These are phyloP conservation scores for Saxispiralis lemnorum DNA, from an alignment of 495 filamentous ascomycete species.

Conservation along the genomic window DNA sequence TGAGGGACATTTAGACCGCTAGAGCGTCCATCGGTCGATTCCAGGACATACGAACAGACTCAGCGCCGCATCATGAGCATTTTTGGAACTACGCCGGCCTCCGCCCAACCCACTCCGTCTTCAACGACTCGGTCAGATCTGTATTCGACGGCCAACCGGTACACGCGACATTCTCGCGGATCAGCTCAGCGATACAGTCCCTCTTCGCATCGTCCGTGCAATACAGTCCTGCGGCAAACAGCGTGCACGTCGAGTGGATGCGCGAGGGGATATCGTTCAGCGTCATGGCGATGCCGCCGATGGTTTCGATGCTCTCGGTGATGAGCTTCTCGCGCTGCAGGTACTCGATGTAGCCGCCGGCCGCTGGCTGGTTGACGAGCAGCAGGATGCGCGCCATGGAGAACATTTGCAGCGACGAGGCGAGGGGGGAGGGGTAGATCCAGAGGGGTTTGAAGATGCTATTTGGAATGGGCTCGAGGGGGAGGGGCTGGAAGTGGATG, in stretches of 20 bases:
- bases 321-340: slow-evolving; percentile 10
- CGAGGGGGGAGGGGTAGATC: slow-evolving; percentile 19
- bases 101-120: slow-evolving; percentile 9
- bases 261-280: slow-evolving; percentile 11
- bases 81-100: no score
- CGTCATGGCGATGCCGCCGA: slow-evolving; percentile 19
- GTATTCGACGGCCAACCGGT: slow-evolving; percentile 19
- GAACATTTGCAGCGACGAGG: slow-evolving; percentile 13
- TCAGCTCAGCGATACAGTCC: slow-evolving; percentile 13
- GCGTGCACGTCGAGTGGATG: slow-evolving; percentile 14
- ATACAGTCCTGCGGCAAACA: slow-evolving; percentile 19
- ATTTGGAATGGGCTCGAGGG: background rate
- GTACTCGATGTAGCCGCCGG: slow-evolving; percentile 16
- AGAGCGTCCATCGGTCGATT: no score
- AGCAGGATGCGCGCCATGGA: slow-evolving; percentile 15
- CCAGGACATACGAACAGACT: no score
- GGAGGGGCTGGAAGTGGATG: slow-evolving; percentile 17
- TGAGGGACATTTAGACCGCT: no score
- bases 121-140: slow-evolving; percentile 15
- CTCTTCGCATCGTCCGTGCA: slow-evolving; percentile 14
- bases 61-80: no score
- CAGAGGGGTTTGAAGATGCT: slow-evolving; percentile 16
- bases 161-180: slow-evolving; percentile 6
- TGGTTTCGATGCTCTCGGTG: slow-evolving; percentile 14
- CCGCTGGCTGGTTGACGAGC: slow-evolving; percentile 16